Evolutionary conservation across 768 basidiomycete species (phyloP).

Genomic region (Sporobolomyces pararoseus): DNA sequence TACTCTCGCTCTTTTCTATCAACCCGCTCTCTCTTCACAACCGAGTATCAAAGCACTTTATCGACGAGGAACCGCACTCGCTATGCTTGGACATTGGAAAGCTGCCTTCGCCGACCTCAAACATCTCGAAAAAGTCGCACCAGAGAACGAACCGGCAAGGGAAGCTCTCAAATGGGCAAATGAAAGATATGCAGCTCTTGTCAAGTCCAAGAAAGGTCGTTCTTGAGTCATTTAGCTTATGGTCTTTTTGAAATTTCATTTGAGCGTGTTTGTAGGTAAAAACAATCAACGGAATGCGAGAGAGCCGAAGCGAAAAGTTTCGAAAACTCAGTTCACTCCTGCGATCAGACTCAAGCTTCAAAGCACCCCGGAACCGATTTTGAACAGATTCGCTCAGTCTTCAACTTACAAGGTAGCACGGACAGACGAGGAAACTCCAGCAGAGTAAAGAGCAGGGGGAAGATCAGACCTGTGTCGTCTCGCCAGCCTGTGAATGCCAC

Average conservation of each 20-base stretch:
- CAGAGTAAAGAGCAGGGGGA: too few species aligned
- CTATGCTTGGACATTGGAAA: slow-evolving; percentile 25
- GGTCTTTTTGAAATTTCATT: not conserved
- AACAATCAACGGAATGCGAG: too few species aligned
- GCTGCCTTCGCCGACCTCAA: slow-evolving; percentile 33
- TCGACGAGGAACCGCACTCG: slow-evolving; percentile 30
- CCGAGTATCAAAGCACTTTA: slow-evolving; percentile 38
- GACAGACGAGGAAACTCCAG: too few species aligned
- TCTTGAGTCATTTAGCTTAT: not conserved
- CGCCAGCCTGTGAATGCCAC: too few species aligned
- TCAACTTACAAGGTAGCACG: too few species aligned
- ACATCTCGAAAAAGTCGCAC: slow-evolving; percentile 15
- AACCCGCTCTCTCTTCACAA: not conserved
- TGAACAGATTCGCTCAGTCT: too few species aligned
- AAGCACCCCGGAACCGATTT: too few species aligned
- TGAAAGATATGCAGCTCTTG: slow-evolving; percentile 7
- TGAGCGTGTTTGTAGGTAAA: not conserved
- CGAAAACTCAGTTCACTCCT: too few species aligned
- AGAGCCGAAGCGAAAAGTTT: too few species aligned
- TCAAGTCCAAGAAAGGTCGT: slow-evolving; percentile 4
- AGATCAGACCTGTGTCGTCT: too few species aligned
- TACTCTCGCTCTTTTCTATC: slow-evolving; percentile 30
- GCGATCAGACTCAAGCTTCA: too few species aligned
- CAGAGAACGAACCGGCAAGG: slow-evolving; percentile 27
- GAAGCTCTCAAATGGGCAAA: slow-evolving; percentile 28